Conservation (phyloP, 441 rosid species). For the Brassica balearica region DNA sequence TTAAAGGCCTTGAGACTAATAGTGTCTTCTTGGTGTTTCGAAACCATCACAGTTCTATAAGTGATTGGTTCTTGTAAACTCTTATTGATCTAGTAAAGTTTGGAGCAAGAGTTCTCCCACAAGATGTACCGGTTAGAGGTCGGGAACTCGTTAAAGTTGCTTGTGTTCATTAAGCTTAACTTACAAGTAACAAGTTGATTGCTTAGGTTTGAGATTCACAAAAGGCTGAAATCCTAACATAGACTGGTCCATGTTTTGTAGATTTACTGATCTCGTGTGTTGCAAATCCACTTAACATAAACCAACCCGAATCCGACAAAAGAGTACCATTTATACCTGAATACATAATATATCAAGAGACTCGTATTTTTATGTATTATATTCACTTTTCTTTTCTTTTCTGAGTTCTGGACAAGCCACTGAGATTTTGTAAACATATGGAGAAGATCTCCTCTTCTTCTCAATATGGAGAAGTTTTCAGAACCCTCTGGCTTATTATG, state of each 20-base stretch:
- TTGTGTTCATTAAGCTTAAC: not conserved
- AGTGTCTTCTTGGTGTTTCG: too few relatives aligned
- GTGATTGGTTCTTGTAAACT: too few relatives aligned
- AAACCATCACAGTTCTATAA: too few relatives aligned
- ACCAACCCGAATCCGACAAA: not conserved
- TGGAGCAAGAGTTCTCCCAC: too few relatives aligned
- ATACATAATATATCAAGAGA: not conserved
- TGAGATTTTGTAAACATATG: not conserved
- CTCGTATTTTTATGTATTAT: not conserved
- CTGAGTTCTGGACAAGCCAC: not conserved
- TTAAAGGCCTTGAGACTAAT: too few relatives aligned
- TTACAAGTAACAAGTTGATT: not conserved
- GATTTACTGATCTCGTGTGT: not conserved
- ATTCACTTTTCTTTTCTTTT: not conserved
- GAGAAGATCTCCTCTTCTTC: not conserved
- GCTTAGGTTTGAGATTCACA: not conserved
- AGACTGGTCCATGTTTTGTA: not conserved
- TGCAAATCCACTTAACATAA: not conserved
- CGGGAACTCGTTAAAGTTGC: not conserved
- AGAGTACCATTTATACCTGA: not conserved
- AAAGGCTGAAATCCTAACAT: not conserved
- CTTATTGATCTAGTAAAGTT: too few relatives aligned
- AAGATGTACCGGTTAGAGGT: too few relatives aligned
- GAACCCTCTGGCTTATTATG: not conserved
- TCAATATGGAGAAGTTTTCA: not conserved